A percentile compares a stretch with the other conserved stretches of the same genome.
Conservation (phyloP, 371 early-diverging fungal genomes). For the Apophysomyces ossiformis region DNA sequence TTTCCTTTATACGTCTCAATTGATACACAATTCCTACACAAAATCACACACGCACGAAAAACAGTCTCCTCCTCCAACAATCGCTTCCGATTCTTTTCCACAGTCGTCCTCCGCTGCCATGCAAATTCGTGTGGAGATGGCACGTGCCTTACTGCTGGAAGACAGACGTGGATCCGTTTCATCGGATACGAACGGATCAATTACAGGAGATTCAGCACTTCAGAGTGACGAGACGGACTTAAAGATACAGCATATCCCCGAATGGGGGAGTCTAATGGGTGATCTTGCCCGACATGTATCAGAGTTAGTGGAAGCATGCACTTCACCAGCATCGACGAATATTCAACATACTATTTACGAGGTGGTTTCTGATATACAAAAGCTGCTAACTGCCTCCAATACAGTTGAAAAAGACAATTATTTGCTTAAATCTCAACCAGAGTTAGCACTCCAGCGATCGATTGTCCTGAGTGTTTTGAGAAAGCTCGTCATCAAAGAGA, state of each 20-base stretch:
- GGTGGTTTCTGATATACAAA: constrained; percentile 45
- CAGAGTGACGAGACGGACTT: background rate
- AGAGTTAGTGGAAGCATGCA: constrained; percentile 33
- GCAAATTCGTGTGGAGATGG: constrained; percentile 33
- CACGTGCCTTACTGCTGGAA: constrained; percentile 34
- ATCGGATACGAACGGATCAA: constrained; percentile 14
- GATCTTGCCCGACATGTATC: constrained; percentile 21
- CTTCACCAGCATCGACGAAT: constrained; percentile 17
- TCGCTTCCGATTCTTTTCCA: background rate
- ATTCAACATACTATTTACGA: constrained; percentile 33
- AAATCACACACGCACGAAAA: constrained; percentile 1
- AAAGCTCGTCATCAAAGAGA: constrained; percentile 49
- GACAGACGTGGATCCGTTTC: constrained; percentile 26
- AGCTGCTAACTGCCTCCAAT: constrained; percentile 44
- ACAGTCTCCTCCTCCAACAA: constrained; percentile 16
- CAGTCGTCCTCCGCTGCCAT: constrained; percentile 2
- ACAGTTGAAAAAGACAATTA: constrained; percentile 49
- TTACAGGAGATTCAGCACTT: background rate
- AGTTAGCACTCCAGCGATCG: constrained; percentile 45
- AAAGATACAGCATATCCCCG: constrained; percentile 9
- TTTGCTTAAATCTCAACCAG: constrained; percentile 41
- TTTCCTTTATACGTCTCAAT: no score
- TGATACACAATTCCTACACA: background rate
- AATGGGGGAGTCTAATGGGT: constrained; percentile 18
- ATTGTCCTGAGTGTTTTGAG: constrained; percentile 39